Base-by-base conservation (phyloP, 352 stramenopile genomes). In the Phytophthora idaei region DNA sequence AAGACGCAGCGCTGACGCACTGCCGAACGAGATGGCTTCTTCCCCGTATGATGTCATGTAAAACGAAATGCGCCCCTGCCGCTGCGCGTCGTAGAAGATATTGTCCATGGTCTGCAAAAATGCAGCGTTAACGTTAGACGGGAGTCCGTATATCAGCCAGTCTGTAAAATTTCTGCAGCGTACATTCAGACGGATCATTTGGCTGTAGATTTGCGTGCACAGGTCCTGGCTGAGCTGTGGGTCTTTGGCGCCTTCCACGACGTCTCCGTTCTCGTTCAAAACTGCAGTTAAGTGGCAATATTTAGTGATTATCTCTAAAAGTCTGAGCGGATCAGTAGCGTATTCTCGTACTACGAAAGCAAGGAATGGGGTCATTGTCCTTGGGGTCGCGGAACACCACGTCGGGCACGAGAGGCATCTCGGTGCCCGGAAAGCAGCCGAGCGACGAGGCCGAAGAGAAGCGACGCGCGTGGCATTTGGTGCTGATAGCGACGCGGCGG, bases 61-160 rank as follows among this genome's bases (percentile, higher is more conserved):
- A 77, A 99, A 99, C 2, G 96, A 99, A 61, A 99, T 99, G 39
- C 96, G 87, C 12, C 97, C 98, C 80, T 99, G 98, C 45, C 98
- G 87, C 74, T 99, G 98, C 3, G 96, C 95, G 64, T 97, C 91
- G 76, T 98, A 98, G 56, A 99, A 90, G 57, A 99, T 93, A 57
- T 94, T 95, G 81, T 99, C 98, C 96, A 99, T 99, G 34, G 90
- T 87, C 76, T 98, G 59, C n/a, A 50, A 45, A 67, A 15, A 2
- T 69, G 10, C n/a, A 70, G 27, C 21, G 14, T 11, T n/a, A 63
- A 34, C 0, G 14, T 52, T 17, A 75, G 57, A n/a, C 48, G 42
- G 42, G 12, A 39, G 25, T 12, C 25, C 7, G 8, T 12, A 1
- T 9, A 28, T 27, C 1, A 25, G 9, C 12, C 45, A 57, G 41